These are phyloP conservation scores for Nematodospora valgi DNA, from an alignment of 805 yeast species.

Conservation along the genomic window DNA sequence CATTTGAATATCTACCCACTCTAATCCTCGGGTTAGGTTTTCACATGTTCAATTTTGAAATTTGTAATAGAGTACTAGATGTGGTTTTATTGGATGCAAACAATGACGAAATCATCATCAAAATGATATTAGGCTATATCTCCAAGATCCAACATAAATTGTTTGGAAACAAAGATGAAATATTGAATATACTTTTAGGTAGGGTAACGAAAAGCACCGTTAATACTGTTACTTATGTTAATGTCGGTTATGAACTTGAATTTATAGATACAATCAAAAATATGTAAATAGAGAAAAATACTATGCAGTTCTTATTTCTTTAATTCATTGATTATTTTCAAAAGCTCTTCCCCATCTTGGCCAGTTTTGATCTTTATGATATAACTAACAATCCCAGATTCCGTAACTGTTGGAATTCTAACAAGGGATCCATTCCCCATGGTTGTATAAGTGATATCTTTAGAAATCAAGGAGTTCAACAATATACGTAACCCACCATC, in stretches of 20 bases:
- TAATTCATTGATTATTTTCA: constrained; percentile 26
- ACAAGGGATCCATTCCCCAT: constrained; percentile 66
- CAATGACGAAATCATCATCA: constrained; percentile 53
- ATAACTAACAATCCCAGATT: constrained; percentile 52
- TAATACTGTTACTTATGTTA: constrained; percentile 28
- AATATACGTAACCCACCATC: constrained; percentile 84
- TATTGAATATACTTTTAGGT: constrained; percentile 29
- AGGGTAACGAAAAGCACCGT: neutral
- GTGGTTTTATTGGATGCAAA: constrained; percentile 58
- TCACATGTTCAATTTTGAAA: constrained; percentile 43
- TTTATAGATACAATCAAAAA: constrained; percentile 42
- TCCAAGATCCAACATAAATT: constrained; percentile 44
- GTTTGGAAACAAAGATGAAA: constrained; percentile 48
- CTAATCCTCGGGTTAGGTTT: constrained; percentile 46
- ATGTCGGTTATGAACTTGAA: constrained; percentile 49
- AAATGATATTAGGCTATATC: constrained; percentile 52
- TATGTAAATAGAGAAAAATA: constrained; percentile 2
- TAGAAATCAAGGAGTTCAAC: constrained; percentile 60
- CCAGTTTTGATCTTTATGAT: constrained; percentile 73
- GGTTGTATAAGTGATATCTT: constrained; percentile 55
- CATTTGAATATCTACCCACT: constrained; percentile 39
- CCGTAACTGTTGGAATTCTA: constrained; percentile 59
- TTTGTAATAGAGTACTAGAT: constrained; percentile 51
- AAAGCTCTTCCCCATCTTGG: constrained; percentile 59
- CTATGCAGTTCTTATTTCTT: constrained; percentile 12